Conservation (phyloP, 2,329 filamentous ascomycete species). For the Diaporthe nobilis region DNA sequence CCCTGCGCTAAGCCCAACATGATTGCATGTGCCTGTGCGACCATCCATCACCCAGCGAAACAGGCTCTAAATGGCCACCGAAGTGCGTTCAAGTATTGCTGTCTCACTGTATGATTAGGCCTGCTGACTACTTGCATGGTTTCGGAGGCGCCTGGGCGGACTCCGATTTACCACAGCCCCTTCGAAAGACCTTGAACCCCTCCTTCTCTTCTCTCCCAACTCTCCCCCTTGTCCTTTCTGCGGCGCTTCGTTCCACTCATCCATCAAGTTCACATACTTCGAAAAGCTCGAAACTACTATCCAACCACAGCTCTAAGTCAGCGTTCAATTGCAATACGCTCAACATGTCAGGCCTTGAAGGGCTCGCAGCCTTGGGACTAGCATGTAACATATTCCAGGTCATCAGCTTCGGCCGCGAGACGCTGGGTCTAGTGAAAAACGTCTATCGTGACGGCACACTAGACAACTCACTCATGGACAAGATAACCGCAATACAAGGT, state of each 20-base stretch:
- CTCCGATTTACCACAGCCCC: neutral
- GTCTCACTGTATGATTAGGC: too few relatives aligned
- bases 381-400: conserved; percentile 1
- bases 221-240: neutral
- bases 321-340: neutral
- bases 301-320: neutral
- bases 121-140: neutral
- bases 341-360: conserved; percentile 4
- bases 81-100: neutral
- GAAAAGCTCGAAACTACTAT: neutral
- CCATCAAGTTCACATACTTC: neutral
- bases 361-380: neutral
- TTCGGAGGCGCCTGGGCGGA: neutral
- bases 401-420: conserved; percentile 16
- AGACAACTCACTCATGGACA: neutral
- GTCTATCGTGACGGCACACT: neutral
- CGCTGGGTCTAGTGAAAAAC: neutral
- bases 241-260: neutral
- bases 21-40: neutral
- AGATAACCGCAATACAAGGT: neutral
- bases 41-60: too few relatives aligned
- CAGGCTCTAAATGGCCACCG: neutral
- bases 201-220: too few relatives aligned
- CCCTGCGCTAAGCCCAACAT: neutral
- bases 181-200: neutral